Evolutionary conservation across 2,329 filamentous ascomycete genomes (phyloP).

Genomic region (Verticillium alfalfae): DNA sequence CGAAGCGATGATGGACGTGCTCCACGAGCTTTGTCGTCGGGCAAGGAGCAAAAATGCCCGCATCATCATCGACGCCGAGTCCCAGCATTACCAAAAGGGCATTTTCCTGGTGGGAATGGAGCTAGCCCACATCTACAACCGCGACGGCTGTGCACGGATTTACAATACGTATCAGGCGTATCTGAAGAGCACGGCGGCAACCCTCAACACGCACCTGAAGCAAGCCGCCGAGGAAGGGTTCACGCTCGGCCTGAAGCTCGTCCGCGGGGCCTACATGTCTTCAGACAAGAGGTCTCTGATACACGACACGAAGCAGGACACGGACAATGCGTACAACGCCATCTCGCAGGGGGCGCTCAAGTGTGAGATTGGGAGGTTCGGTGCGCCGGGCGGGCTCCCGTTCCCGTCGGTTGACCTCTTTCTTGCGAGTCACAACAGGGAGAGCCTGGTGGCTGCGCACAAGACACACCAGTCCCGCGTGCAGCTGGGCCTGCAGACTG

Average conservation of each 20-base stretch:
- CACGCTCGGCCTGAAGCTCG: slow-evolving; percentile 50
- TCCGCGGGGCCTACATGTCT: slow-evolving; percentile 50
- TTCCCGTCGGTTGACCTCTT: slow-evolving; percentile 43
- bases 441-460: slow-evolving; percentile 27
- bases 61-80: slow-evolving; percentile 40
- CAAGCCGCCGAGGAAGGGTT: slow-evolving; percentile 38
- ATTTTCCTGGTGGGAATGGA: slow-evolving; percentile 25
- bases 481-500: slow-evolving; percentile 22
- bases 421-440: slow-evolving; percentile 47
- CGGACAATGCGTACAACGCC: slow-evolving; percentile 44
- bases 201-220: slow-evolving; percentile 38
- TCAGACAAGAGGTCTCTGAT: slow-evolving; percentile 42
- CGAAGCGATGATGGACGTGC: slow-evolving; percentile 33
- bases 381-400: slow-evolving; percentile 1
- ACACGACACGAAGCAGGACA: slow-evolving; percentile 46
- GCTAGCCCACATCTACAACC: slow-evolving; percentile 32
- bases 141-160: slow-evolving; percentile 23
- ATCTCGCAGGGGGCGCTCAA: slow-evolving; percentile 40
- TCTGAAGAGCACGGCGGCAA: slow-evolving; percentile 38
- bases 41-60: slow-evolving; percentile 31
- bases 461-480: slow-evolving; percentile 36
- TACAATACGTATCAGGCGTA: slow-evolving; percentile 54
- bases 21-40: slow-evolving; percentile 29
- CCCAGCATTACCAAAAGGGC: slow-evolving; percentile 35
- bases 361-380: slow-evolving; percentile 17